Conservation (phyloP, 1,139 yeast species). For the Magnusiomyces tetraspermus region DNA sequence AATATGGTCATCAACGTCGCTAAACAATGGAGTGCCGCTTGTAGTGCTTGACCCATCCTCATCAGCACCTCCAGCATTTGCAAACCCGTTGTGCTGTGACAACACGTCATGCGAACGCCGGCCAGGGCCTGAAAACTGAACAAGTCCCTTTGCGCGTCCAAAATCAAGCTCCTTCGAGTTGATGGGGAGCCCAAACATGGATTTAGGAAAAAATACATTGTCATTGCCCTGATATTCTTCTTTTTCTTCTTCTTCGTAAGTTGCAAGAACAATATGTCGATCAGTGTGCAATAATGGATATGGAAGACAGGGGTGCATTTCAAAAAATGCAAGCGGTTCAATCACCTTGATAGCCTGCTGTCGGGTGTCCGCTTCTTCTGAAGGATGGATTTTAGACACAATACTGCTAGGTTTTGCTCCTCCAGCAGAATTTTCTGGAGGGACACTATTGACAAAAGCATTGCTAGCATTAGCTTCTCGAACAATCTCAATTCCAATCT, state of each 20-base stretch:
- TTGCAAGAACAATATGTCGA: constrained; percentile 25
- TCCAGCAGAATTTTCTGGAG: too few species aligned
- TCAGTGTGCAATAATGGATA: constrained; percentile 43
- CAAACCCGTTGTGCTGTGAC: background rate
- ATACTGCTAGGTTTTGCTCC: background rate
- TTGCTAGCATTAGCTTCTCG: background rate
- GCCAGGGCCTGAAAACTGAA: constrained; percentile 18
- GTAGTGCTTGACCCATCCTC: background rate
- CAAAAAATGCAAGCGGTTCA: constrained; percentile 50
- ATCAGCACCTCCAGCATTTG: background rate
- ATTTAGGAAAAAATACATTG: constrained; percentile 5
- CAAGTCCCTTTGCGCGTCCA: constrained; percentile 23
- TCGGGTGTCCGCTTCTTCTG: background rate
- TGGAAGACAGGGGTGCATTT: constrained; percentile 57
- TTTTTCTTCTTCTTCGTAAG: constrained; percentile 17
- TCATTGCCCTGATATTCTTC: constrained; percentile 1
- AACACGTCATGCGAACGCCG: too few species aligned
- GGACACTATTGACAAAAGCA: too few species aligned
- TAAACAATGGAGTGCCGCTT: background rate
- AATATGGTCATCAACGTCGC: background rate
- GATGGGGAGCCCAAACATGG: constrained; percentile 19
- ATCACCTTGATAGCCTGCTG: constrained; percentile 4
- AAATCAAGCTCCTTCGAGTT: constrained; percentile 20
- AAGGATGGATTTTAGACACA: background rate
- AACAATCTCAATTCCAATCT: constrained; percentile 1